Evolutionary conservation across 1,284 basidiomycete species (phyloP), one percentile per base, ranked within the genome.

Genomic region (Apiotrichum sp.): DNA sequence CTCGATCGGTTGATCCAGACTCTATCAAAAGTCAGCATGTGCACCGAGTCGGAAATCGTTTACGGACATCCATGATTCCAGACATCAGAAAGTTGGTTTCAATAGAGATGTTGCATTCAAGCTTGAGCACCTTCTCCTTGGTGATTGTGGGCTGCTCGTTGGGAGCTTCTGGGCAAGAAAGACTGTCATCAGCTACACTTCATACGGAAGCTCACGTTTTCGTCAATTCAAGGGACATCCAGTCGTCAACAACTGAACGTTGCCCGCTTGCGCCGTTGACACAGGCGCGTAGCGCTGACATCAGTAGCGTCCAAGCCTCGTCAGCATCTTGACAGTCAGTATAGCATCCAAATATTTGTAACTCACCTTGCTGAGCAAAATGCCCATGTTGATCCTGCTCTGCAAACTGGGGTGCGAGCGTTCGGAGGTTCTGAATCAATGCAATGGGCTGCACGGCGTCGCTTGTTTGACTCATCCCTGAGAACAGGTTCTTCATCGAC

Each of bases 91-190:
- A 96, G 75, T 96, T 97, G 14, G 93, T 97, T 22, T 80, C 80
- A 50, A 80, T 79, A 6, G 82, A 83, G 68, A 98, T 99, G 75
- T 96, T 96, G 73, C 95, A 98, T 65, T 92, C 88, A 34, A 98
- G 78, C 74, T 98, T 95, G 49, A 90, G 81, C 35, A 92, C 86
- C 34, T 82, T 83, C 67, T 98, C 93, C 6, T 74, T 79, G 0
- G 81, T 77, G 2, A 84, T 72, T 2, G 86, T 83, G 1, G 86
- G 70, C 0, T 83, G 78, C 69, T 98, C 95, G 8, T 89, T 85
- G 0, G 87, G 81, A 1, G 88, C 85, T 73, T 98, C 95, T 51
- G 83, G 82, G 62, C 85, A 87, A 62, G 82, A 86, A 57, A 91
- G 70, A 61, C 89, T 93, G 41, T 49, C 35, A 39, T 35, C 11